Base-by-base conservation (phyloP, 2,329 filamentous ascomycete species). In the Alternaria sp. region DNA sequence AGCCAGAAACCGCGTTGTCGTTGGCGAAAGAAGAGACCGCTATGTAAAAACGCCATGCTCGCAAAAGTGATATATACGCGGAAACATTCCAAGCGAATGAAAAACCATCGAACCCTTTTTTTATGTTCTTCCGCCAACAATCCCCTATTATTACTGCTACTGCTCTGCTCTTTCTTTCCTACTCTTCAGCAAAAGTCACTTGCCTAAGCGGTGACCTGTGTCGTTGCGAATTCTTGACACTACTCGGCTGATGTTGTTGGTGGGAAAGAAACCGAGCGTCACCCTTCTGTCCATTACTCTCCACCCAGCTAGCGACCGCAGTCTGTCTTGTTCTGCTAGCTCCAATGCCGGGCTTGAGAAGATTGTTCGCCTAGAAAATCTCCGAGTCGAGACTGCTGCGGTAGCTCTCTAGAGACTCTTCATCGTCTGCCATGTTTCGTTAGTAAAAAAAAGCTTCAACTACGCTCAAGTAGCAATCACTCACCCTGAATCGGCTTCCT, bases 401-500 rank as follows among this genome's bases (percentile, higher is more conserved):
- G 58, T 79, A 79, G 51, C 72, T 75, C 55, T 75, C 65, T 8
- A 79, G 62, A 55, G 74, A 77, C 68, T 76, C 73, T 37, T 71
- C 69, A 53, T 79, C 77, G 14, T 65, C 71, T 71, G 18, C 54
- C 11, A 18, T 44, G 15, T 23, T 23, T 46, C 6, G 28, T 70
- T 61, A 71, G 61, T 30, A 18, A 15, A 47, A 20, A 47, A 5
- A n/a, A 9, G 5, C 33, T 37, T 37, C 15, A 37, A 37, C 33
- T 37, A 3, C 33, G 2, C 33, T 37, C 15, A 37, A 37, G 33
- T 9, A 37, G 33, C 15, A n/a, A n/a, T 45, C 14, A 49, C 76
- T 26, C 75, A 79, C 77, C 72, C 61, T 58, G 68, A 58, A 80
- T 66, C 21, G 78, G 78, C 67, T 78, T 79, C 64, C 78, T 78